Conservation (phyloP, 2,329 filamentous ascomycete species). For the Tolypocladium cylindrosporum region DNA sequence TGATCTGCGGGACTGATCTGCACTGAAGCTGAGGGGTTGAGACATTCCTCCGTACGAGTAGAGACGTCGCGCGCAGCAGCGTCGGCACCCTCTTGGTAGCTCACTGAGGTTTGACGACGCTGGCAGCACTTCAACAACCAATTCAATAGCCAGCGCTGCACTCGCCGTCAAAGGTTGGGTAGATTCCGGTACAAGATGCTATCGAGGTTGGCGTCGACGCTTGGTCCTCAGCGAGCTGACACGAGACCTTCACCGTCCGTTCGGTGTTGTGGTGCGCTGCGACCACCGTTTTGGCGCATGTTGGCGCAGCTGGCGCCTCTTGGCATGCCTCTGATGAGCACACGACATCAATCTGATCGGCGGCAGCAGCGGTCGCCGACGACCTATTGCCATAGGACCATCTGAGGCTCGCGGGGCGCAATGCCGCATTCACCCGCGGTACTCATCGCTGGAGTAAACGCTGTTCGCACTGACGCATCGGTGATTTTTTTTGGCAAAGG, state of each 20-base stretch:
- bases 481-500: not conserved
- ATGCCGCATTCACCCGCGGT: not conserved
- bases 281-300: not conserved
- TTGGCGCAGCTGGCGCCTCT: not conserved
- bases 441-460: not conserved
- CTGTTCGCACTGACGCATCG: not conserved
- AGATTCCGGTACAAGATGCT: not conserved
- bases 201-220: not conserved
- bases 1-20: not conserved
- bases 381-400: not conserved
- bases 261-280: not conserved
- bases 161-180: too few relatives aligned
- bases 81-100: not conserved
- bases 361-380: not conserved
- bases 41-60: not conserved
- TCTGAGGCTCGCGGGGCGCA: not conserved
- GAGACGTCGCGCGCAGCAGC: not conserved
- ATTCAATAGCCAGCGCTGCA: too few relatives aligned
- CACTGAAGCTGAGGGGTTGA: not conserved
- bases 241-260: not conserved
- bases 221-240: not conserved
- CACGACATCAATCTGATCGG: not conserved
- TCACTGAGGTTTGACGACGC: not conserved
- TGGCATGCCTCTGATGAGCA: not conserved
- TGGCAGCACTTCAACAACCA: not conserved